phyloP scores from a whole-genome alignment of 2,329 filamentous ascomycete species.

The Westerdykella ornata region DNA sequence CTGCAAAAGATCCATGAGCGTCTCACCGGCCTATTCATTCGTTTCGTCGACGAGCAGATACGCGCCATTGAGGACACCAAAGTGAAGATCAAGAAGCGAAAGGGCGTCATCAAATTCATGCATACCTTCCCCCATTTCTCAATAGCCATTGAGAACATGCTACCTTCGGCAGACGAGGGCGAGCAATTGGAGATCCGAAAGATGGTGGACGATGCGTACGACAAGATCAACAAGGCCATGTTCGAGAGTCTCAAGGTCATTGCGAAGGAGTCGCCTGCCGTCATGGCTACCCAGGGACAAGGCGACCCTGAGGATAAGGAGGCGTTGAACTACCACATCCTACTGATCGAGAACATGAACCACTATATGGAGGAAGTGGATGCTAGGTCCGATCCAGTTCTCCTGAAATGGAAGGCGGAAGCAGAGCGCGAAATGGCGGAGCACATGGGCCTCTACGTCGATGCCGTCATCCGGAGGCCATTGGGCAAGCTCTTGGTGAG shows the following conservation, averaged over 20 bases:
- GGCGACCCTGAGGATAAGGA: constrained; percentile 83
- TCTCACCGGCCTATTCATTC: constrained; percentile 69
- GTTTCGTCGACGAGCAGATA: constrained; percentile 91
- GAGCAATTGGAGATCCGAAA: constrained; percentile 60
- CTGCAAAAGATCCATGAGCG: constrained; percentile 73
- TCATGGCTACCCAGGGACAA: constrained; percentile 47
- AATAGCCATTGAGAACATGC: constrained; percentile 76
- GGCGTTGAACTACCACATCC: constrained; percentile 91
- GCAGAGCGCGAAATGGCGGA: constrained; percentile 74
- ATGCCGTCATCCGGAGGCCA: constrained; percentile 79
- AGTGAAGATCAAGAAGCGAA: constrained; percentile 97
- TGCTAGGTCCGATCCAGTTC: constrained; percentile 61
- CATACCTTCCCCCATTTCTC: constrained; percentile 85
- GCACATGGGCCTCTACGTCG: constrained; percentile 81
- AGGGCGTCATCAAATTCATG: constrained; percentile 93
- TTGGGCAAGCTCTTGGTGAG: constrained; percentile 71
- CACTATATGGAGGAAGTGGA: constrained; percentile 93
- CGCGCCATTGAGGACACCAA: constrained; percentile 96
- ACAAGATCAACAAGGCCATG: constrained; percentile 86
- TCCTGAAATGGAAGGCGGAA: constrained; percentile 75
- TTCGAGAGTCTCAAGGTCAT: constrained; percentile 96
- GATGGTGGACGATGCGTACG: constrained; percentile 80
- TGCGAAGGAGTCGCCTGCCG: constrained; percentile 59
- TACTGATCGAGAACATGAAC: constrained; percentile 98
- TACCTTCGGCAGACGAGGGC: constrained; percentile 50